Evolutionary conservation across 345 rosid genomes (phyloP).

Genomic region (Ceriops tagal): DNA sequence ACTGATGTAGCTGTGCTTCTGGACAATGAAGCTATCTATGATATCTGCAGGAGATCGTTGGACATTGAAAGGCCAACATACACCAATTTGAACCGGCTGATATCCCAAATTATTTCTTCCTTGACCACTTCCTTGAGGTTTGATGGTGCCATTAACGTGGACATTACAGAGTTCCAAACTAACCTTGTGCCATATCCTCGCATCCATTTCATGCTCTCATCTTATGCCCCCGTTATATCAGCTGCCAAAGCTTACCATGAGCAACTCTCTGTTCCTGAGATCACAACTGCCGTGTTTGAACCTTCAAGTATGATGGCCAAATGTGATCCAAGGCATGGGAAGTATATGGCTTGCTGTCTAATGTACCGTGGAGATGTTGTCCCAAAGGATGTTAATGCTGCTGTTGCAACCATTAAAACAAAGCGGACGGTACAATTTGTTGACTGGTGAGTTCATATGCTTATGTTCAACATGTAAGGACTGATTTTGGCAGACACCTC

Average conservation of each 20-base stretch:
- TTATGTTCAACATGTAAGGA: neutral
- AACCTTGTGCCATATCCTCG: conserved; percentile 84
- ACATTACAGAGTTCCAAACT: conserved; percentile 73
- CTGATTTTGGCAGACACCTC: neutral
- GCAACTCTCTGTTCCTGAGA: conserved; percentile 73
- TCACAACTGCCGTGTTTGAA: conserved; percentile 72
- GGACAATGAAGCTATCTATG: conserved; percentile 84
- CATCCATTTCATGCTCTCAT: conserved; percentile 84
- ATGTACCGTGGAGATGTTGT: conserved; percentile 85
- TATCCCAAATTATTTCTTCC: conserved; percentile 73
- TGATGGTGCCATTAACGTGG: conserved; percentile 84
- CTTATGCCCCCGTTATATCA: conserved; percentile 76
- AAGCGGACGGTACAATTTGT: conserved; percentile 80
- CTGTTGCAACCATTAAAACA: conserved; percentile 70
- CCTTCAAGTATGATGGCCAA: conserved; percentile 87
- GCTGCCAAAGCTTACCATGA: conserved; percentile 80
- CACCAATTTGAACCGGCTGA: conserved; percentile 69
- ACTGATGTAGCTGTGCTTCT: conserved; percentile 72
- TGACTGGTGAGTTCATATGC: conserved; percentile 55
- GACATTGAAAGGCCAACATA: conserved; percentile 79
- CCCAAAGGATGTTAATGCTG: conserved; percentile 78
- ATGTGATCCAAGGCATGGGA: conserved; percentile 86
- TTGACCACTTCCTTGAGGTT: conserved; percentile 75
- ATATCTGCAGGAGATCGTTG: conserved; percentile 70
- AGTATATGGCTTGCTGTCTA: conserved; percentile 83